Evolutionary conservation across 106 monocot genomes (phyloP).

Genomic region (Allium fistulosum): DNA sequence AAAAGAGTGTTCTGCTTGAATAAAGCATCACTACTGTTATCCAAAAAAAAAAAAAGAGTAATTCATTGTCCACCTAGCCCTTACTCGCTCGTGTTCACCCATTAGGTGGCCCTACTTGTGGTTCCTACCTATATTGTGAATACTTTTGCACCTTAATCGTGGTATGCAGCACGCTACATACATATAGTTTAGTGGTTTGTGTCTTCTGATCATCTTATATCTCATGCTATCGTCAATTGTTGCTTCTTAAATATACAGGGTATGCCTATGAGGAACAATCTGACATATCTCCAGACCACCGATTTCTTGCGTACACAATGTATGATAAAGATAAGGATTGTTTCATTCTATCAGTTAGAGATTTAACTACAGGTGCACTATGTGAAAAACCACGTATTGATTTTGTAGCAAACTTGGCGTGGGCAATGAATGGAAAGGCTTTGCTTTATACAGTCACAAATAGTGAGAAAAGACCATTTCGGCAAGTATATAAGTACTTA

Average conservation of each 20-base stretch:
- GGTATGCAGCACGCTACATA: neutral
- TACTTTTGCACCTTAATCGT: too few relatives aligned
- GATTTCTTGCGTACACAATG: slow-evolving; percentile 91
- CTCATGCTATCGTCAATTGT: neutral
- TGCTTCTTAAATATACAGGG: slow-evolving; percentile 27
- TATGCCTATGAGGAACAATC: slow-evolving; percentile 86
- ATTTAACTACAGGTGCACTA: slow-evolving; percentile 55
- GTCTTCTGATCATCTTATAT: too few relatives aligned
- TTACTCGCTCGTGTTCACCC: too few relatives aligned
- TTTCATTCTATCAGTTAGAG: slow-evolving; percentile 71
- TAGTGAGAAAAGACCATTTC: slow-evolving; percentile 61
- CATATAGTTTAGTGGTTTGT: neutral
- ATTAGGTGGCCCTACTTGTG: too few relatives aligned
- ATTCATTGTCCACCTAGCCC: too few relatives aligned
- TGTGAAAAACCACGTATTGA: slow-evolving; percentile 60
- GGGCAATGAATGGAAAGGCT: slow-evolving; percentile 86
- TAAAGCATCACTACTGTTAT: too few relatives aligned
- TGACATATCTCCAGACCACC: slow-evolving; percentile 92
- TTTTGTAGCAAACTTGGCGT: slow-evolving; percentile 64
- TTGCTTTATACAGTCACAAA: slow-evolving; percentile 78
- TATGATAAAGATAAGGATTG: slow-evolving; percentile 91
- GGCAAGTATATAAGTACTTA: slow-evolving; percentile 29
- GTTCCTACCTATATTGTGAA: too few relatives aligned
- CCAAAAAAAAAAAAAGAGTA: too few relatives aligned
- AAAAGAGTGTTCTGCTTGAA: too few relatives aligned